phyloP scores from a whole-genome alignment of 2,329 filamentous ascomycete genomes.

The Sarocladium strictum region DNA sequence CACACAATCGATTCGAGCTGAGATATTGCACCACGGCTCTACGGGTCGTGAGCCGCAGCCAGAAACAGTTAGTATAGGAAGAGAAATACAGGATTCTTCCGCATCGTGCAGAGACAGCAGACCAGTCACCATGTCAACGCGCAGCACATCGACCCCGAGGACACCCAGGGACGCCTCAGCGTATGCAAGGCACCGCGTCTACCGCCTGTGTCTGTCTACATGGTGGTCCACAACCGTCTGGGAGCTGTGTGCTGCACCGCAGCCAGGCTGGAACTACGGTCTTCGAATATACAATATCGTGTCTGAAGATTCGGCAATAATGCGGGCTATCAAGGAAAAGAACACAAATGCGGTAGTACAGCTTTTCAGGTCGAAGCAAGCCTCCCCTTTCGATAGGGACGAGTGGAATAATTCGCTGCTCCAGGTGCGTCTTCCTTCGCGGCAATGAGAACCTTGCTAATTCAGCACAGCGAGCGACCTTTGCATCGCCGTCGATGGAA shows the following conservation, averaged over 20 bases:
- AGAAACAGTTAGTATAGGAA: no score
- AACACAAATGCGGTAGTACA: background rate
- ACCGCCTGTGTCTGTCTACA: background rate
- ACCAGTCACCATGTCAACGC: no score
- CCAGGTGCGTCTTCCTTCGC: background rate
- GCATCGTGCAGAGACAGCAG: no score
- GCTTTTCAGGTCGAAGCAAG: background rate
- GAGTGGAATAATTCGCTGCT: background rate
- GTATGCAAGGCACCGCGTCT: background rate
- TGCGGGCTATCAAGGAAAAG: background rate
- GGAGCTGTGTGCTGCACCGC: background rate
- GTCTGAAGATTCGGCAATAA: background rate
- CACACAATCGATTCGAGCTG: background rate
- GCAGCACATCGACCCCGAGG: no score
- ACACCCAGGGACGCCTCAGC: no score
- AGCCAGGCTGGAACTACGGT: background rate
- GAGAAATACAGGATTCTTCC: no score
- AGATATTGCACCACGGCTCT: no score
- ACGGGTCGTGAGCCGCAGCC: no score
- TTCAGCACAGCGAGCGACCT: no score
- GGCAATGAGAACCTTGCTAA: no score
- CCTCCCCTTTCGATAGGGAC: slow-evolving; percentile 2
- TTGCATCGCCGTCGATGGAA: no score
- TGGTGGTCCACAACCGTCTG: slow-evolving; percentile 3
- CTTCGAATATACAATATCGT: background rate